Percentiles rank a stretch among this genome's conserved stretches.
Evolutionary conservation across 2,329 filamentous ascomycete species (phyloP).

Genomic region (Pestalotiopsis sp.): DNA sequence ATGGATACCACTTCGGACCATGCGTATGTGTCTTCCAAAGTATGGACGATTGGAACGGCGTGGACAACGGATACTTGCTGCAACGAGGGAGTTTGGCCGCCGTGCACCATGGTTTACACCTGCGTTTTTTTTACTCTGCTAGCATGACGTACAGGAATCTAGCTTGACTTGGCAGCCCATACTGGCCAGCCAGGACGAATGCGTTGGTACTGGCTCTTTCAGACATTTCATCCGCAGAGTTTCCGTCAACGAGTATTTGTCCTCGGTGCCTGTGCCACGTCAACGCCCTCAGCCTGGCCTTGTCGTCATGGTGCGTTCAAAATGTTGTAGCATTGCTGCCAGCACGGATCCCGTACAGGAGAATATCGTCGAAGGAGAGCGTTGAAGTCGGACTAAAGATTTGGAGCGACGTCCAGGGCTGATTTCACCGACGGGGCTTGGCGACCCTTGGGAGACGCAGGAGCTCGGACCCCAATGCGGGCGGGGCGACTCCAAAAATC

Average conservation of each 20-base stretch:
- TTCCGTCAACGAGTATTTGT: background rate
- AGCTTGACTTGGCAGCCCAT: background rate
- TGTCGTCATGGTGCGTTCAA: background rate
- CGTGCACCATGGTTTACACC: background rate
- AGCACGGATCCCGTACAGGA: background rate
- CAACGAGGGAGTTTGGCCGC: background rate
- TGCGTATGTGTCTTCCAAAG: too few relatives aligned
- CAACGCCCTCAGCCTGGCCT: background rate
- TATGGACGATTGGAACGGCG: background rate
- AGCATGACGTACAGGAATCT: background rate
- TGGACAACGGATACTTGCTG: background rate
- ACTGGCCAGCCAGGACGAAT: background rate
- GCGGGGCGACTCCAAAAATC: background rate
- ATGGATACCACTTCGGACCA: too few relatives aligned
- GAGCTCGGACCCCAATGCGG: background rate
- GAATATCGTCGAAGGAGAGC: background rate
- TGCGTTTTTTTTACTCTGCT: background rate
- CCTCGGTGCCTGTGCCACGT: background rate
- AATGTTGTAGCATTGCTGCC: background rate
- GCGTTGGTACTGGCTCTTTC: background rate
- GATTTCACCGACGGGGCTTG: background rate
- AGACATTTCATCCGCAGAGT: background rate
- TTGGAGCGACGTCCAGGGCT: background rate
- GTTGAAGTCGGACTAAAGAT: constrained; percentile 4
- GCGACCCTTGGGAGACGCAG: background rate